Conservation (phyloP, 352 stramenopile species). For the Phytophthora podocarpi region DNA sequence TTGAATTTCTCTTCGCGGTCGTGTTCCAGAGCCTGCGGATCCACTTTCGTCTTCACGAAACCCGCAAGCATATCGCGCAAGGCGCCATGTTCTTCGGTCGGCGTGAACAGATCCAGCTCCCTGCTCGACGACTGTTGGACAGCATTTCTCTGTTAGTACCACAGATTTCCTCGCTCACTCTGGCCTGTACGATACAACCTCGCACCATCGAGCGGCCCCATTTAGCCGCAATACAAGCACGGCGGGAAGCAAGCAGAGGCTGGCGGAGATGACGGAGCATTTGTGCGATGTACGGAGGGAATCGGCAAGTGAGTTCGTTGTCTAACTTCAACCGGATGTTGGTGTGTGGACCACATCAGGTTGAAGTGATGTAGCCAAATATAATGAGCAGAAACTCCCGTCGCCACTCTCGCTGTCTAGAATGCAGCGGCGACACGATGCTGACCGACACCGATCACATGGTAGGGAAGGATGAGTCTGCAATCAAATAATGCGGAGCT, state of each 20-base stretch:
- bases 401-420: constrained; percentile 13
- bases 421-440: constrained; percentile 27
- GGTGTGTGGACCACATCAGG: constrained; percentile 26
- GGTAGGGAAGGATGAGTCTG: constrained; percentile 4
- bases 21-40: constrained; percentile 96
- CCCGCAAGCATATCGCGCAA: constrained; percentile 93
- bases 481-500: neutral
- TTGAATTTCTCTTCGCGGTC: constrained; percentile 99
- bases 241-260: constrained; percentile 20
- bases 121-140: constrained; percentile 25
- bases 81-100: constrained; percentile 88
- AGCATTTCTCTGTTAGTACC: constrained; percentile 5
- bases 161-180: neutral
- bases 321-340: constrained; percentile 34
- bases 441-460: constrained; percentile 2
- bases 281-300: neutral
- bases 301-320: constrained; percentile 7
- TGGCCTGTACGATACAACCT: neutral
- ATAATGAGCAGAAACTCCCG: constrained; percentile 23
- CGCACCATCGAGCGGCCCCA: constrained; percentile 30
- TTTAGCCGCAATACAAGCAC: constrained; percentile 10
- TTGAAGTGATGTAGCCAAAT: constrained; percentile 34
- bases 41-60: constrained; percentile 96
- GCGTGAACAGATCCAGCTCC: constrained; percentile 83
- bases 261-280: constrained; percentile 41